A percentile compares a stretch with the other conserved stretches of the same genome.
Evolutionary conservation across 2,329 filamentous ascomycete species (phyloP).

Genomic region (Leptographium wingfieldii): DNA sequence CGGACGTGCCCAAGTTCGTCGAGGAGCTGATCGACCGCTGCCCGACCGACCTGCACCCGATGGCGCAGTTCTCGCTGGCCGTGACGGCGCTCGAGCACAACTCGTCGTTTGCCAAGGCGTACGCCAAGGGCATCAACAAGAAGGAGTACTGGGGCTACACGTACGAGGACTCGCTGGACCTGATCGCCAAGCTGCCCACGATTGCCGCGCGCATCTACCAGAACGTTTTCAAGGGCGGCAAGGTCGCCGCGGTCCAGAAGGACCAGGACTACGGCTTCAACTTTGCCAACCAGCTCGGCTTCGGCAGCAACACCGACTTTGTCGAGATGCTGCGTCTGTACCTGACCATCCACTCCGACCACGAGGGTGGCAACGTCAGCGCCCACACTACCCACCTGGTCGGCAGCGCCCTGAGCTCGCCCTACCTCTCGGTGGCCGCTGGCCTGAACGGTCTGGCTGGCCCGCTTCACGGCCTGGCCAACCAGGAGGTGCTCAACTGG

Average conservation of each 20-base stretch:
- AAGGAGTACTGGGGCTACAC: slow-evolving; percentile 99
- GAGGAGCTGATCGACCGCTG: slow-evolving; percentile 99
- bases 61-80: slow-evolving; percentile 98
- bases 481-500: slow-evolving; percentile 99
- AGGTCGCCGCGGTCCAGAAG: slow-evolving; percentile 90
- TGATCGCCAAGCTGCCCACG: slow-evolving; percentile 98
- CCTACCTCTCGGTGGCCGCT: slow-evolving; percentile 90
- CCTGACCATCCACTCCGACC: slow-evolving; percentile 98
- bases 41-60: slow-evolving; percentile 96
- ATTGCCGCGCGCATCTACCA: slow-evolving; percentile 99
- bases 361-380: slow-evolving; percentile 98
- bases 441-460: slow-evolving; percentile 97
- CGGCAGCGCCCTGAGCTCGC: slow-evolving; percentile 89
- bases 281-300: slow-evolving; percentile 98
- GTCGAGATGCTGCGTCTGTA: slow-evolving; percentile 97
- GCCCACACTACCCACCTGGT: slow-evolving; percentile 98
- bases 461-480: slow-evolving; percentile 95
- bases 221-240: slow-evolving; percentile 99
- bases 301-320: slow-evolving; percentile 89
- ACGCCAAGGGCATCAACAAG: slow-evolving; percentile 98
- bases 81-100: slow-evolving; percentile 98
- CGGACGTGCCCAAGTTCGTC: slow-evolving; percentile 93
- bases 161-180: slow-evolving; percentile 98
- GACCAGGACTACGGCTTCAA: slow-evolving; percentile 99
- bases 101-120: slow-evolving; percentile 95